Percentiles rank a stretch among this genome's conserved stretches.
phyloP scores from a whole-genome alignment of 1,284 basidiomycete species.

The Naganishia sp. region DNA sequence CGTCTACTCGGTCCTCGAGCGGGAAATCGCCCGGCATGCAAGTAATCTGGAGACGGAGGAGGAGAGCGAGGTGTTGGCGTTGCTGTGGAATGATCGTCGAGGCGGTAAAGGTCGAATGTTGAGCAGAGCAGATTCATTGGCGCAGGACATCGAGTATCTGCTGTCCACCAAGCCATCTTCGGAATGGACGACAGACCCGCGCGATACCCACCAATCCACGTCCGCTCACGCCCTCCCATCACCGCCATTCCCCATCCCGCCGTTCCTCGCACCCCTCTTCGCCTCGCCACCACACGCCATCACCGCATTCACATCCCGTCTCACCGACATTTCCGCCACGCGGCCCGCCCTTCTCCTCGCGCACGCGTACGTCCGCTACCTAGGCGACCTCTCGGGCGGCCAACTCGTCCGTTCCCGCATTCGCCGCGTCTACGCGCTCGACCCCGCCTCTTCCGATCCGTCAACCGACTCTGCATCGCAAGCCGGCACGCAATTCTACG shows the following conservation, averaged over 20 bases:
- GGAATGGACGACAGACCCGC: constrained; percentile 5
- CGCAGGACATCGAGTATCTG: constrained; percentile 61
- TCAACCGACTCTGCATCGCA: constrained; percentile 46
- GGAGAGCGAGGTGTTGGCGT: constrained; percentile 22
- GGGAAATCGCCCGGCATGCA: constrained; percentile 24
- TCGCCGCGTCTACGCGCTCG: constrained; percentile 67
- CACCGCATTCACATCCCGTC: constrained; percentile 58
- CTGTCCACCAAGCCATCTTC: constrained; percentile 53
- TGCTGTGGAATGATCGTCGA: constrained; percentile 21
- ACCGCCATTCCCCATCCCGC: constrained; percentile 60
- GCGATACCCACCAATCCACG: neutral
- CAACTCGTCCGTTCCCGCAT: constrained; percentile 69
- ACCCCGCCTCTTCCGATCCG: constrained; percentile 36
- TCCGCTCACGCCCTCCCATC: constrained; percentile 13
- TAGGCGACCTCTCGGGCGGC: constrained; percentile 82
- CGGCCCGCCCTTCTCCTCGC: constrained; percentile 66
- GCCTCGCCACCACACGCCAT: constrained; percentile 60
- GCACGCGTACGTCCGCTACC: constrained; percentile 78
- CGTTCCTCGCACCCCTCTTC: constrained; percentile 48
- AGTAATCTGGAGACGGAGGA: neutral
- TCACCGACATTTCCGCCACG: constrained; percentile 57
- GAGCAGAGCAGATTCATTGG: constrained; percentile 52
- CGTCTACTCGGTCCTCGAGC: constrained; percentile 59
- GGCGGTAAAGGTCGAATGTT: constrained; percentile 30
- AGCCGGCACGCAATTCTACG: constrained; percentile 69